These are phyloP conservation scores for Graphilbum fragrans DNA, from an alignment of 2,329 filamentous ascomycete species.

Conservation along the genomic window DNA sequence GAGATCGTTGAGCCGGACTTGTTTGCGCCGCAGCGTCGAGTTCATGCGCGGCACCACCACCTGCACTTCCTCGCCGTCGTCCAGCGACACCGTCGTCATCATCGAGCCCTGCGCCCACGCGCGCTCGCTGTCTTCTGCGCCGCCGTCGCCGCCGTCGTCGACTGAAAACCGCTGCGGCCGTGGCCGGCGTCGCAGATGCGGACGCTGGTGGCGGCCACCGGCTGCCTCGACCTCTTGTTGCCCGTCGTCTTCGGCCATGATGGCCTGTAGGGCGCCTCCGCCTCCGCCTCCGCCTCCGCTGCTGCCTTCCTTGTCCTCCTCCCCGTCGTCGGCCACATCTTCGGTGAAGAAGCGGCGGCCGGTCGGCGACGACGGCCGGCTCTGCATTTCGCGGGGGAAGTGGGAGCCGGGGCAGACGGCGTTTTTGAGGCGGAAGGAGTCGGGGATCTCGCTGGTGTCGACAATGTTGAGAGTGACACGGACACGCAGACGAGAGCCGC, in stretches of 20 bases:
- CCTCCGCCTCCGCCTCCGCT: conserved; percentile 7
- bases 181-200: conserved; percentile 1
- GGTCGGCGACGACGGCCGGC: conserved; percentile 62
- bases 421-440: conserved; percentile 83
- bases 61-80: conserved; percentile 40
- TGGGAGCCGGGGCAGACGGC: conserved; percentile 86
- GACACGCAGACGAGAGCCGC: conserved; percentile 72
- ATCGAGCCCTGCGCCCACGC: conserved; percentile 16
- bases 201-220: conserved; percentile 9
- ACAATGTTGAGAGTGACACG: conserved; percentile 88
- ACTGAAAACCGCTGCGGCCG: no score
- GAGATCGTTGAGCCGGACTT: conserved; percentile 84
- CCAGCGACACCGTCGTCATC: conserved; percentile 50
- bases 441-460: conserved; percentile 89
- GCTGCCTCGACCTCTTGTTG: conserved; percentile 35
- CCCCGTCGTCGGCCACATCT: conserved; percentile 53
- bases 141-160: conserved; percentile 11
- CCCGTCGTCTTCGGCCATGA: background rate
- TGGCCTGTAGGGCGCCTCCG: background rate
- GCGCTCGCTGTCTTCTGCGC: conserved; percentile 11
- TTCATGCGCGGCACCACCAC: conserved; percentile 66
- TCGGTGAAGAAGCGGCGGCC: conserved; percentile 65
- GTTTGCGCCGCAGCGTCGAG: conserved; percentile 58
- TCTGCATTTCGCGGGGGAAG: conserved; percentile 88
- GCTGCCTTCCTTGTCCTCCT: conserved; percentile 46